phyloP scores from a whole-genome alignment of 306 rosid genomes.

The Sicyos baderoa region DNA sequence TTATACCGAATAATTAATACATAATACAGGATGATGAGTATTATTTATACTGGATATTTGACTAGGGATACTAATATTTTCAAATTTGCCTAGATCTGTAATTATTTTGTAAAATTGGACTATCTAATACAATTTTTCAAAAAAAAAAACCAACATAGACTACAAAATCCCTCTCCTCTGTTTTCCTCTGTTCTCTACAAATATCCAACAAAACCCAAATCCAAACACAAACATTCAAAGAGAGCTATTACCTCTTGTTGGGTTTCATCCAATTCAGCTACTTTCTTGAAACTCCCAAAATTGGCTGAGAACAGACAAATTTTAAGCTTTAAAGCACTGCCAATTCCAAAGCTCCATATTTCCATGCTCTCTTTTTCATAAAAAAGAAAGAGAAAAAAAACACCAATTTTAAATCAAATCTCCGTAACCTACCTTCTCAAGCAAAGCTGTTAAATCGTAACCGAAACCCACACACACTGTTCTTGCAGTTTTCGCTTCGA shows the following conservation, averaged over 20 bases:
- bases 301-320: constrained; percentile 15
- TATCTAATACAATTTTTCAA: too few species aligned
- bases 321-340: constrained; percentile 19
- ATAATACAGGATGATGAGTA: too few species aligned
- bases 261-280: neutral
- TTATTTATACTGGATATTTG: too few species aligned
- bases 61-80: too few species aligned
- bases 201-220: neutral
- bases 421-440: constrained; percentile 14
- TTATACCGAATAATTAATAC: too few species aligned
- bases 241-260: neutral
- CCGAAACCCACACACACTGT: constrained; percentile 17
- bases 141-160: neutral
- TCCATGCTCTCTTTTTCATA: neutral
- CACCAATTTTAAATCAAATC: neutral
- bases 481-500: constrained; percentile 11
- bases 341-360: constrained; percentile 19
- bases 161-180: neutral
- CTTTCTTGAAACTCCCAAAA: constrained; percentile 12
- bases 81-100: too few species aligned
- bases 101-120: too few species aligned
- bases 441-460: constrained; percentile 4
- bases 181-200: neutral
- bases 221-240: neutral
- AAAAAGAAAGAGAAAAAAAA: too few species aligned